phyloP scores from a whole-genome alignment of 1,284 basidiomycete species.

The Pulchroboletus neoregius region DNA sequence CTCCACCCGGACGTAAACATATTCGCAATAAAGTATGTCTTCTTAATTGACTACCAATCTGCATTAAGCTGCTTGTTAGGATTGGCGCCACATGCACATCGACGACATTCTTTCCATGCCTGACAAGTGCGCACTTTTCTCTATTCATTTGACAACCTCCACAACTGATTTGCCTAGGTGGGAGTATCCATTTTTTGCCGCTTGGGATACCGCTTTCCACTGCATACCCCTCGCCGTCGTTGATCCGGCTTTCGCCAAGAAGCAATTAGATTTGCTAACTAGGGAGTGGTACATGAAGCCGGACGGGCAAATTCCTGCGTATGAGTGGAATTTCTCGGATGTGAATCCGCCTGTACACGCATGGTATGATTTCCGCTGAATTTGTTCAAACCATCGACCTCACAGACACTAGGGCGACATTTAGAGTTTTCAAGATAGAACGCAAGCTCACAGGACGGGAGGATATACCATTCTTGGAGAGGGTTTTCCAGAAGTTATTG shows the following conservation, averaged over 20 bases:
- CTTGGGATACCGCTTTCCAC: constrained; percentile 97
- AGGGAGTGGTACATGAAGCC: constrained; percentile 99
- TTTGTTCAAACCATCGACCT: neutral
- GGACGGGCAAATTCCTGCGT: constrained; percentile 95
- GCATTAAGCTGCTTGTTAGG: constrained; percentile 40
- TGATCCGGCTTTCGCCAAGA: constrained; percentile 94
- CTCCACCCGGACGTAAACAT: constrained; percentile 84
- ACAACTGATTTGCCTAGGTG: constrained; percentile 50
- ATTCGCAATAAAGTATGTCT: constrained; percentile 72
- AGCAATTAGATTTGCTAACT: constrained; percentile 93
- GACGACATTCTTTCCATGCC: constrained; percentile 98
- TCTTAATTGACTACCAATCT: neutral
- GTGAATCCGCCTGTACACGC: constrained; percentile 98
- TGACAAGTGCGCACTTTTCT: constrained; percentile 65
- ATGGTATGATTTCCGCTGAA: constrained; percentile 45
- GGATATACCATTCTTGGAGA: constrained; percentile 90
- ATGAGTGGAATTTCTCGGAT: constrained; percentile 98
- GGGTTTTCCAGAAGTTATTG: constrained; percentile 96
- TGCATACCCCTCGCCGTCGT: constrained; percentile 96
- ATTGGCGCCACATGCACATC: constrained; percentile 94
- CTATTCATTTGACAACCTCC: neutral
- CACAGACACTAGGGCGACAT: constrained; percentile 69
- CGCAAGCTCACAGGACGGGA: constrained; percentile 90
- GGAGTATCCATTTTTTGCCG: constrained; percentile 97
- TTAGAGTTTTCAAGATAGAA: constrained; percentile 98